Base-by-base conservation (phyloP, 495 filamentous ascomycete species). In the Penicillium robsamsonii region DNA sequence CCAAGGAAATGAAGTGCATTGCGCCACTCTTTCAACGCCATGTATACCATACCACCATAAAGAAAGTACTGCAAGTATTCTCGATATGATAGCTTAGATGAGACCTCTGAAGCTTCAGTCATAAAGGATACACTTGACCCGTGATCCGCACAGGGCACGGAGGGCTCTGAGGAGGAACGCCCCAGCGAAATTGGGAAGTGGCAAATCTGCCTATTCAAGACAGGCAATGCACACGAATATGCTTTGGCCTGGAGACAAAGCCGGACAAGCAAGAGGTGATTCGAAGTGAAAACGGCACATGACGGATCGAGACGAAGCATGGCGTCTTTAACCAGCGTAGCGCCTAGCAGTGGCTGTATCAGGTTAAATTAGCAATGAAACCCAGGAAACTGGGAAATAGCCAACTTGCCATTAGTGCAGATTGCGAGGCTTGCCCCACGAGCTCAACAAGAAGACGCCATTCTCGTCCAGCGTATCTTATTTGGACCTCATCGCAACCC, bases 61-160 rank as follows among this genome's bases (percentile, higher is more conserved):
- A 94, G 70, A 60, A 91, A 91, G 71, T 96, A 97, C 59, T 87
- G 83, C 22, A 95, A 70, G 43, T 92, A 77, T 41, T 85, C 77
- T 45, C 75, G 70, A 54, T 80, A 71, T 17, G 73, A 80, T 18
- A 96, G 49, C 30, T 77, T 77, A 0, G 69, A 61, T 10, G 85
- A 84, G 45, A 93, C 73, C 4, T 83, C 84, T 1, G 81, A 80
- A 1, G 75, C 64, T 20, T 71, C 58, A 2, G 81, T 84, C 15
- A 92, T 80, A 61, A 83, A 89, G 11, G 67, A 53, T 61, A 70
- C 30, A 61, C 60, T 63, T 2, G 70, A 66, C 22, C 68, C 67
- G 41, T 75, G 58, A 20, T 68, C 46, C 1, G 70, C 68, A 51
- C 70, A 72, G 1, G 66, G 64, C 7, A 67, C 25, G 25, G 59